Evolutionary conservation across 805 yeast genomes (phyloP), one percentile per base, ranked within the genome.

Genomic region (Metschnikowia cubensis): DNA sequence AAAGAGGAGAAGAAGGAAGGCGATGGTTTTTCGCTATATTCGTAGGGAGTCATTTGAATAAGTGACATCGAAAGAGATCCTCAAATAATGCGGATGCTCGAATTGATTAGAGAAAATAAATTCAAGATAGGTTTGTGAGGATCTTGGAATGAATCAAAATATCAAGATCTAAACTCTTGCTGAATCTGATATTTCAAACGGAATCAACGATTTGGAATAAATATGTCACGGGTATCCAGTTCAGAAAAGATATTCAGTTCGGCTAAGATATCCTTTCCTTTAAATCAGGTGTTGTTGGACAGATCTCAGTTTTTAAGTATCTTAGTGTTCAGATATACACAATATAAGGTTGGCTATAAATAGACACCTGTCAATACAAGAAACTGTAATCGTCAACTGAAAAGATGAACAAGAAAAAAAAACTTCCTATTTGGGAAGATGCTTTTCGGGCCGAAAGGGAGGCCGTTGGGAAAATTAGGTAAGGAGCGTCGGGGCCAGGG

Each of bases 1-100:
- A 47, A 18, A 25, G 50, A 38, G 45, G 51, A 21, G 37, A 47
- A 22, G 14, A 47, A 38, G 4, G 43, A 41, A 29, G 52, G 18
- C 36, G 46, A 38, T 11, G 43, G 34, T 37, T 56, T 56, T 36
- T 55, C 57, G 45, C 51, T 49, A 47, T 52, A 49, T 45, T 58
- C 59, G 47, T 58, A 58, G 31, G 61, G 61, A 36, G 59, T 56
- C 61, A 58, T 56, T 45, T 48, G 61, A 44, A 58, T 50, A 47
- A 53, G 48, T 18, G 51, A 49, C 56, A 51, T 53, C 33, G 11
- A 18, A 4, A 21, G 22, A 7, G 21, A n/a, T 17, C 14, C 17
- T 14, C 8, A 10, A 25, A 15, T 21, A 35, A 15, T 35, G 20
- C 20, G 20, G 6, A 25, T 25, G 29, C 29, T 25, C 29, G 3